Evolutionary conservation across 495 filamentous ascomycete species (phyloP), one percentile per base, ranked within the genome.

Genomic region (Rhypophila decipiens): DNA sequence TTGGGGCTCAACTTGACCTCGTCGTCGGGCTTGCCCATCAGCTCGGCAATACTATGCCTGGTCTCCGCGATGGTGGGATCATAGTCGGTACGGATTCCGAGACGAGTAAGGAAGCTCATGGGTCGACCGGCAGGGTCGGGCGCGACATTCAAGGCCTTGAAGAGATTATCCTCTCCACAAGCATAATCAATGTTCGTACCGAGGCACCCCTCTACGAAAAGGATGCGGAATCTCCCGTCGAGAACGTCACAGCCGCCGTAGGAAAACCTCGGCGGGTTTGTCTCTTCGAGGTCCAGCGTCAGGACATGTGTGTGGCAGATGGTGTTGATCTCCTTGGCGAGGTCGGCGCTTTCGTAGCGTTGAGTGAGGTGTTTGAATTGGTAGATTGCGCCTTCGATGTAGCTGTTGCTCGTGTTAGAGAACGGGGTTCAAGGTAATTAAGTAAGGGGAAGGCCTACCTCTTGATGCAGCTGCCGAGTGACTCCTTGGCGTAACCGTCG

Each of bases 281-380:
- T 50, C 31, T 72, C 65, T 40, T 72, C 64, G 24, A 76, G 39
- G 47, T 72, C 69, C 12, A 77, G 57, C n/a, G 65, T 71, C n/a
- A 76, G 47, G 39, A 63, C 52, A 48, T 74, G 70, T n/a, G 62
- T 60, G 27, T 59, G 46, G 55, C 60, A 64, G 42, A 77, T 68
- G 20, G 52, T 51, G 57, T 79, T 79, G 43, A 79, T 53, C 53
- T 79, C 74, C 12, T 55, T 53, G 40, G 63, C 57, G 42, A 69
- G 67, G 5, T 54, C 50, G 39, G 65, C 63, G 22, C 13, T 13
- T 5, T 61, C 66, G 54, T 66, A 60, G 17, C 53, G 44, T 20
- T 45, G 44, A 17, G 51, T 44, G 33, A 66, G 67, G 44, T 70
- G 65, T 41, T 66, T 63, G 49, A 77, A 47, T 37, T 63, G 59